Base-by-base conservation (phyloP, 2,329 filamentous ascomycete species). In the Aspergillus tubingensis region DNA sequence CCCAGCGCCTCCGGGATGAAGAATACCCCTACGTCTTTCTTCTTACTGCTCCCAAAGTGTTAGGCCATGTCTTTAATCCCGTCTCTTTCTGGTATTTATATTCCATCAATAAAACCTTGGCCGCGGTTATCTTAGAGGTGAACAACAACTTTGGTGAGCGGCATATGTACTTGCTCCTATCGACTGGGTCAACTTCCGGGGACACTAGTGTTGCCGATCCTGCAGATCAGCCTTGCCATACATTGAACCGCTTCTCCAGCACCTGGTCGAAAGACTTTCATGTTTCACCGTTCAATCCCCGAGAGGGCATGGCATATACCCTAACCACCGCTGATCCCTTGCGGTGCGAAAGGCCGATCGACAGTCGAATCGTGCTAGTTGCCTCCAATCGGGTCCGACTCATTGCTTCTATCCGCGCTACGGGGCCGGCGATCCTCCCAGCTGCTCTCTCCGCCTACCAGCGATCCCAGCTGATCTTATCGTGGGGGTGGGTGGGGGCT, bases 121-220 rank as follows among this genome's bases (percentile, higher is more conserved):
- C 36, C 11, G 30, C 25, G 1, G 25, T 48, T 3, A 47, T 59
- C 30, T 27, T 59, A 10, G 57, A 59, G 19, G 57, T 59, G 36
- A 59, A 59, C 50, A 59, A 59, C 36, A 59, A 50, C 11, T 59
- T 59, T 44, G 49, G 32, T 17, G 57, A 59, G 23, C 57, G 49
- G 13, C 57, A 53, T 32, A 59, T 59, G 49, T 59, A 59, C 19
- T 27, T 48, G 8, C 39, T 59, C n/a, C 36, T 23, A n/a, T 38
- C 55, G 52, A 15, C 53, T 21, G 38, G 41, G 10, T 17, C 27
- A 30, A 30, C 15, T 4, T 19, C 39, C 5, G 41, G 19, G 17
- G 38, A 15, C 13, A 10, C 19, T 19, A 25, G 39, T 15, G n/a
- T 5, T 17, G 19, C 21, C 23, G 21, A 51, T 30, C 48, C 13